phyloP scores from a whole-genome alignment of 352 stramenopile species.

The Globisporangium apiculatum region DNA sequence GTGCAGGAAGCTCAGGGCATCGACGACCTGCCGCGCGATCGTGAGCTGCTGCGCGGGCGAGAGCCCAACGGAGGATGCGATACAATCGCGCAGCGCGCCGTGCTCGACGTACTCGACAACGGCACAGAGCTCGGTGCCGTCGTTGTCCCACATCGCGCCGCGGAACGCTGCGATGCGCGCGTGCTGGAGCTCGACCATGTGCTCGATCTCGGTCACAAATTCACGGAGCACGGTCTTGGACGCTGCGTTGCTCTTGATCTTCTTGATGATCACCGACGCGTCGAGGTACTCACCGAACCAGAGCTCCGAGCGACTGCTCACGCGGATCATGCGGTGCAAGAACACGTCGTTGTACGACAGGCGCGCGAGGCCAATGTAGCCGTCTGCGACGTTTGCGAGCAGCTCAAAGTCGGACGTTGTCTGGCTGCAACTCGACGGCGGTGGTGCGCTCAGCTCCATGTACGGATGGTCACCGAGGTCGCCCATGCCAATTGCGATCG shows the following conservation, averaged over 20 bases:
- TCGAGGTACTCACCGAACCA: constrained; percentile 69
- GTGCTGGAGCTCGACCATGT: constrained; percentile 65
- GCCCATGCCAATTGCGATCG: constrained; percentile 49
- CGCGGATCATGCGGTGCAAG: constrained; percentile 62
- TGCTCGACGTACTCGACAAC: constrained; percentile 67
- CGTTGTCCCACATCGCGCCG: constrained; percentile 66
- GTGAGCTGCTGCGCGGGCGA: constrained; percentile 55
- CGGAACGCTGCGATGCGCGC: constrained; percentile 61
- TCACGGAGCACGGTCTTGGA: constrained; percentile 57
- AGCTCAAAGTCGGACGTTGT: constrained; percentile 73
- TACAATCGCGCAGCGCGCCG: constrained; percentile 55
- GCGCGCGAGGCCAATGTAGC: constrained; percentile 57
- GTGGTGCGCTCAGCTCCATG: constrained; percentile 28
- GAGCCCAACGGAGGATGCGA: constrained; percentile 29
- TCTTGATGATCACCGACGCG: constrained; percentile 65
- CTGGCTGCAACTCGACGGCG: constrained; percentile 48
- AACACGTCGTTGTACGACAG: constrained; percentile 71
- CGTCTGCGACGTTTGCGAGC: constrained; percentile 52
- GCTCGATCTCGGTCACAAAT: constrained; percentile 77
- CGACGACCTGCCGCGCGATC: constrained; percentile 64
- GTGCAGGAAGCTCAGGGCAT: constrained; percentile 60
- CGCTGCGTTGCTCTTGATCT: constrained; percentile 71
- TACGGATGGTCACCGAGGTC: constrained; percentile 53
- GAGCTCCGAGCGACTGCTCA: constrained; percentile 64
- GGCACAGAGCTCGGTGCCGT: constrained; percentile 60